Conservation (phyloP, 2,329 filamentous ascomycete genomes). For the Acarospora socialis region DNA sequence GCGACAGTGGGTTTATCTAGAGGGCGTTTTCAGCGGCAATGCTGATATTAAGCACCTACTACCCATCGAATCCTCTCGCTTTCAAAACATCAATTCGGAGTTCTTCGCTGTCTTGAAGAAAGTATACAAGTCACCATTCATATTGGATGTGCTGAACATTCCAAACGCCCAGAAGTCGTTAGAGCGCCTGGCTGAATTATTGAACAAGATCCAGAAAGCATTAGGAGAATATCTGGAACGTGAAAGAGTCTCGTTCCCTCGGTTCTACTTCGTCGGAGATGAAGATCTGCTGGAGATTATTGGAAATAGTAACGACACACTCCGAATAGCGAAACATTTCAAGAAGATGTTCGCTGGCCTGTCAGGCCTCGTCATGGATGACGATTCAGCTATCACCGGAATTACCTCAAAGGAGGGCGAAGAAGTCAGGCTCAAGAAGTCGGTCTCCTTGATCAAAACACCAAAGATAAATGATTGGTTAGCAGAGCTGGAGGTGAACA, state of each 20-base stretch:
- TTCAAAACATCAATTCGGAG: conserved; percentile 98
- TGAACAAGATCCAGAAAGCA: conserved; percentile 99
- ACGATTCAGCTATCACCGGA: conserved; percentile 76
- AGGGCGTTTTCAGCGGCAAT: conserved; percentile 97
- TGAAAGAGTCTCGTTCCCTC: conserved; percentile 90
- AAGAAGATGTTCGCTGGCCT: conserved; percentile 99
- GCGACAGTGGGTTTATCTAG: conserved; percentile 97
- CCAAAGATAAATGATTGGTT: conserved; percentile 99
- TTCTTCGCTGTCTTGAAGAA: conserved; percentile 99
- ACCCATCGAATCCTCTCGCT: conserved; percentile 88
- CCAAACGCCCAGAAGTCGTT: conserved; percentile 90
- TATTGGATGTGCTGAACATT: conserved; percentile 91
- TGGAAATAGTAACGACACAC: conserved; percentile 93
- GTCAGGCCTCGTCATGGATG: conserved; percentile 78
- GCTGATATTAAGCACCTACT: conserved; percentile 97
- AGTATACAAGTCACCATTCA: conserved; percentile 88
- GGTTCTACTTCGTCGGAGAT: conserved; percentile 99
- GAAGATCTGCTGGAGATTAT: conserved; percentile 98
- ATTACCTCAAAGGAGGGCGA: conserved; percentile 95
- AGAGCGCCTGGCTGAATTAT: conserved; percentile 84
- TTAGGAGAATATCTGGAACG: conserved; percentile 96
- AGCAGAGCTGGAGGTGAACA: conserved; percentile 76
- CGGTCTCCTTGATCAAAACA: conserved; percentile 83
- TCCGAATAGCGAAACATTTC: conserved; percentile 95
- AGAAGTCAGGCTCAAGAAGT: conserved; percentile 70